phyloP scores from a whole-genome alignment of 257 asterid species.

The Buddleja alternifolia region DNA sequence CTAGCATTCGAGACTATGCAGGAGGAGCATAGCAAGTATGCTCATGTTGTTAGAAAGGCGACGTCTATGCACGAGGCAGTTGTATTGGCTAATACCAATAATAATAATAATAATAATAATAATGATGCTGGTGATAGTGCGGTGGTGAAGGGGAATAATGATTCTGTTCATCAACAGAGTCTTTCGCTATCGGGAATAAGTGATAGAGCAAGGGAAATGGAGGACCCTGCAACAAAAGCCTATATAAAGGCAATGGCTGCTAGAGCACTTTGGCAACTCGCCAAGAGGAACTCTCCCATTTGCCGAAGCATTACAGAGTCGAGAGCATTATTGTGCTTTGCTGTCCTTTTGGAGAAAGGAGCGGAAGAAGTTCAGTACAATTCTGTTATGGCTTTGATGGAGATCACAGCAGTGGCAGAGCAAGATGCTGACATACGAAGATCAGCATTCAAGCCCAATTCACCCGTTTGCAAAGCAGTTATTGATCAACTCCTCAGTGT shows the following conservation, averaged over 20 bases:
- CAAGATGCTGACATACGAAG: slow-evolving; percentile 42
- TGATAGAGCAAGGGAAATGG: slow-evolving; percentile 51
- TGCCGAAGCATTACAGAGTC: slow-evolving; percentile 63
- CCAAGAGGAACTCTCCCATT: slow-evolving; percentile 46
- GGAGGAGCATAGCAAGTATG: slow-evolving; percentile 73
- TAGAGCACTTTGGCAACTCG: slow-evolving; percentile 57
- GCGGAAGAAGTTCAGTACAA: slow-evolving; percentile 44
- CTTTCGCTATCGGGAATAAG: slow-evolving; percentile 34
- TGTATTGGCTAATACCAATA: slow-evolving; percentile 65
- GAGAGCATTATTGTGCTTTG: slow-evolving; percentile 51
- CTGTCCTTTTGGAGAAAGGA: slow-evolving; percentile 56
- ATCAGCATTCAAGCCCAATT: slow-evolving; percentile 47
- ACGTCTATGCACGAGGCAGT: slow-evolving; percentile 75
- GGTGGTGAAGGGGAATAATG: slow-evolving; percentile 25
- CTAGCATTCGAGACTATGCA: slow-evolving; percentile 70
- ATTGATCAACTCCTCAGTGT: slow-evolving; percentile 41
- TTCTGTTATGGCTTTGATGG: slow-evolving; percentile 63
- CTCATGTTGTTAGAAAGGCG: slow-evolving; percentile 63
- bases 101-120: too few species aligned
- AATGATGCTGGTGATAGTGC: not conserved
- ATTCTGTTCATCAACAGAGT: slow-evolving; percentile 41
- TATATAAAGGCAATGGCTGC: slow-evolving; percentile 64
- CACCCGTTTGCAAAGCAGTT: slow-evolving; percentile 46
- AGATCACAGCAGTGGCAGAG: slow-evolving; percentile 46
- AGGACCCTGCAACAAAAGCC: slow-evolving; percentile 54